These are phyloP conservation scores for Yamadazyma buinensis DNA, from an alignment of 1,139 yeast genomes.

Conservation along the genomic window DNA sequence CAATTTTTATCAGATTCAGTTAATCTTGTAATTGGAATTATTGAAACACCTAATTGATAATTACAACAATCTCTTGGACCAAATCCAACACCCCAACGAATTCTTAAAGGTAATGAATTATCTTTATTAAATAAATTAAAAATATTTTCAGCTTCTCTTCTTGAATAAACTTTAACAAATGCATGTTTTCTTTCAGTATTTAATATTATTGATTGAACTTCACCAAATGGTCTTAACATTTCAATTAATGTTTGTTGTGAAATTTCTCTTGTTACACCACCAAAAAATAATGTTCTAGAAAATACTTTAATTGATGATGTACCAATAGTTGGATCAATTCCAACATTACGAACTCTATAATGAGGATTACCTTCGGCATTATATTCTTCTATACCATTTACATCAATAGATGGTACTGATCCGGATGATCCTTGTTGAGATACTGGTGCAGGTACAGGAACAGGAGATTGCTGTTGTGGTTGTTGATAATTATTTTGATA, in stretches of 20 bases:
- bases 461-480: conserved; percentile 5
- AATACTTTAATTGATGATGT: conserved; percentile 78
- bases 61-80: conserved; percentile 99
- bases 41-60: conserved; percentile 84
- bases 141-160: conserved; percentile 87
- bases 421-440: too few species aligned
- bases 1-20: conserved; percentile 93
- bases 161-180: conserved; percentile 92
- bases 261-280: conserved; percentile 87
- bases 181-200: conserved; percentile 93
- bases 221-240: conserved; percentile 83
- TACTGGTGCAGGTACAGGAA: conserved; percentile 12
- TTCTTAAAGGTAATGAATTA: conserved; percentile 58
- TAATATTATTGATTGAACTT: conserved; percentile 85
- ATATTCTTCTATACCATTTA: conserved; percentile 41
- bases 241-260: conserved; percentile 66
- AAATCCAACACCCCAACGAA: conserved; percentile 98
- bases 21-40: conserved; percentile 79
- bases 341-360: conserved; percentile 67
- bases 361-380: conserved; percentile 70
- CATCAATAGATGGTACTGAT: conserved; percentile 1
- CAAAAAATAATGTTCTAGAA: conserved; percentile 88
- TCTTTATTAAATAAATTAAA: conserved; percentile 52
- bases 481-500: neutral
- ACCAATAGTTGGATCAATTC: conserved; percentile 69